Conservation (phyloP, 768 basidiomycete genomes). For the Russula olivacea region DNA sequence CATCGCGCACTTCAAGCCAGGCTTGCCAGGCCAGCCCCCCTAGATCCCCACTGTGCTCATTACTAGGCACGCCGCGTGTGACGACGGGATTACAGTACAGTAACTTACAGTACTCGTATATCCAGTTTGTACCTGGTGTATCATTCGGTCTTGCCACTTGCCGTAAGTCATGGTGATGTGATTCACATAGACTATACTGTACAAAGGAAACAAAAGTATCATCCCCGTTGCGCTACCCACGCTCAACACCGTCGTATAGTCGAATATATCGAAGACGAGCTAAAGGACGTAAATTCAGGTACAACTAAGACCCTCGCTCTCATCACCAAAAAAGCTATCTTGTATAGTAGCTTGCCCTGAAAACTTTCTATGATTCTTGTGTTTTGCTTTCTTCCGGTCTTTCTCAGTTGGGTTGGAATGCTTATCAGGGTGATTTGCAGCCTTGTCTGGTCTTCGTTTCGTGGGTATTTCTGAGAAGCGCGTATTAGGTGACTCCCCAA, state of each 20-base stretch:
- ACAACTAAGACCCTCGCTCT: background rate
- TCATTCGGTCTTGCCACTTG: background rate
- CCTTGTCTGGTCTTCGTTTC: constrained; percentile 1
- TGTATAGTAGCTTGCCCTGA: background rate
- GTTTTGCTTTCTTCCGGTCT: constrained; percentile 1
- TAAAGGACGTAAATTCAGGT: background rate
- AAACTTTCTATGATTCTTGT: background rate
- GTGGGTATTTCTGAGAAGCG: background rate
- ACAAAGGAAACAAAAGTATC: background rate
- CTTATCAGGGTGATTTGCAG: background rate
- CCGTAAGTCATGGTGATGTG: background rate
- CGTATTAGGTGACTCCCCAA: background rate
- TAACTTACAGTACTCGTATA: too few relatives aligned
- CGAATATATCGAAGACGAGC: background rate
- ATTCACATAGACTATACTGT: background rate
- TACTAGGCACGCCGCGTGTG: background rate
- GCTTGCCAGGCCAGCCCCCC: background rate
- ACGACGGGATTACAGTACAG: background rate
- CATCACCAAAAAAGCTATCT: constrained; percentile 10
- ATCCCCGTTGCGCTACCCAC: background rate
- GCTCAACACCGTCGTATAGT: background rate
- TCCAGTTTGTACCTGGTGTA: background rate
- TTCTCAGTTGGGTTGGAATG: background rate
- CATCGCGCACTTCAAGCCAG: constrained; percentile 22
- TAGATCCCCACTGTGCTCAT: background rate